Evolutionary conservation across 2,329 filamentous ascomycete genomes (phyloP).

Genomic region (Achaetomium macrosporum): DNA sequence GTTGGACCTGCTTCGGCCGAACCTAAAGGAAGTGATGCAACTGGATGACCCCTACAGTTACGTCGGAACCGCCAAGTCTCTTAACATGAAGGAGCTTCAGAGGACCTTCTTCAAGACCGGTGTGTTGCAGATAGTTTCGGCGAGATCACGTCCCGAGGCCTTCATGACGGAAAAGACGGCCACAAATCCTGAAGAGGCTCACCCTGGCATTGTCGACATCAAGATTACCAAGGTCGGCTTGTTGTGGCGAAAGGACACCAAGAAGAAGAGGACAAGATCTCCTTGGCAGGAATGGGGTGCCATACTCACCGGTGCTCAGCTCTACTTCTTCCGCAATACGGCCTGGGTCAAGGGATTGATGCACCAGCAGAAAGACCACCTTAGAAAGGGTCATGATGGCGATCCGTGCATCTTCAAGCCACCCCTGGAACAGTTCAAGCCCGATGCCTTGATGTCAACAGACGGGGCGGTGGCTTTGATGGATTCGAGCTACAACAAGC

Average conservation of each 20-base stretch:
- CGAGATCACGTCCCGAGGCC: constrained; percentile 85
- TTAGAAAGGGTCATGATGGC: constrained; percentile 69
- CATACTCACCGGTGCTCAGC: constrained; percentile 89
- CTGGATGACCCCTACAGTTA: constrained; percentile 91
- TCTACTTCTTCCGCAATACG: constrained; percentile 94
- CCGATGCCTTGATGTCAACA: constrained; percentile 88
- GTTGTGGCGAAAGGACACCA: constrained; percentile 87
- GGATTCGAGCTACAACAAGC: constrained; percentile 83
- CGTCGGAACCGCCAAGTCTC: constrained; percentile 64
- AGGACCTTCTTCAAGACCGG: constrained; percentile 88
- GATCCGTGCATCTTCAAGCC: constrained; percentile 85
- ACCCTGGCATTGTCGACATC: constrained; percentile 92
- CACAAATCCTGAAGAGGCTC: constrained; percentile 77
- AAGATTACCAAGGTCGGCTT: constrained; percentile 95
- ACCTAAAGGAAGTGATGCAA: constrained; percentile 84
- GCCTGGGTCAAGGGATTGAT: constrained; percentile 89
- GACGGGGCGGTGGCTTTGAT: constrained; percentile 85
- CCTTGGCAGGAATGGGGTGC: constrained; percentile 99
- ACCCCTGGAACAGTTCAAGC: constrained; percentile 85
- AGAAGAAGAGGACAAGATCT: constrained; percentile 89
- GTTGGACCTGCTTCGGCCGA: constrained; percentile 74
- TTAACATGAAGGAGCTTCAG: constrained; percentile 78
- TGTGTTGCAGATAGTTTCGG: constrained; percentile 89
- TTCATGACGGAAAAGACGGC: constrained; percentile 87
- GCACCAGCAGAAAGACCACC: constrained; percentile 76